Evolutionary conservation across 768 basidiomycete species (phyloP).

Genomic region (Lactifluus hygrophoroides): DNA sequence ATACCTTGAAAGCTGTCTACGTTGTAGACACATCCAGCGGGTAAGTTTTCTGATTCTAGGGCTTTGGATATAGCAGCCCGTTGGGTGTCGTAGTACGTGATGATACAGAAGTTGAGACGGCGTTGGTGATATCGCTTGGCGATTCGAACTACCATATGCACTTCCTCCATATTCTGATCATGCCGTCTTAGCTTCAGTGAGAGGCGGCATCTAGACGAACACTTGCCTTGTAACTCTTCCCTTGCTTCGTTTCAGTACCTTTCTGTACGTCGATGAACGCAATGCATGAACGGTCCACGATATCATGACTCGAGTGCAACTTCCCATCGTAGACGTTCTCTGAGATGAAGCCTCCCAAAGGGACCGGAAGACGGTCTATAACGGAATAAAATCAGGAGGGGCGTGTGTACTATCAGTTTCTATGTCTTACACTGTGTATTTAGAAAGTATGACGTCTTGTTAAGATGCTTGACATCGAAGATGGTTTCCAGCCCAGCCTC

Average conservation of each 20-base stretch:
- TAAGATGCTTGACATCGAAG: slow-evolving; percentile 37
- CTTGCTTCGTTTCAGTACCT: slow-evolving; percentile 27
- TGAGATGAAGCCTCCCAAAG: slow-evolving; percentile 42
- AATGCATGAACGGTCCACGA: slow-evolving; percentile 30
- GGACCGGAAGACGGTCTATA: slow-evolving; percentile 44
- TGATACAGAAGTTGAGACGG: slow-evolving; percentile 33
- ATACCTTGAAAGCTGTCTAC: slow-evolving; percentile 4
- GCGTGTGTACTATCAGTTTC: too few relatives aligned
- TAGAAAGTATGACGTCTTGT: slow-evolving; percentile 30
- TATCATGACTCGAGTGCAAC: slow-evolving; percentile 31
- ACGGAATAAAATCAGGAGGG: not conserved
- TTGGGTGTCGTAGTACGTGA: slow-evolving; percentile 40
- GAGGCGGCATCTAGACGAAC: not conserved
- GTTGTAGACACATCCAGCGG: slow-evolving; percentile 22
- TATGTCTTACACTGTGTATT: slow-evolving; percentile 37
- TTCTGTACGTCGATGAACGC: slow-evolving; percentile 37
- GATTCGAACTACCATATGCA: too few relatives aligned
- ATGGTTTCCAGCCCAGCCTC: slow-evolving; percentile 34
- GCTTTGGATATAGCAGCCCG: slow-evolving; percentile 33
- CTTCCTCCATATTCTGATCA: not conserved
- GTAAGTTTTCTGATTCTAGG: slow-evolving; percentile 25
- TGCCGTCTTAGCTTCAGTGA: not conserved
- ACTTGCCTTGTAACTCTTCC: slow-evolving; percentile 17
- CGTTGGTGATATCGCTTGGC: too few relatives aligned
- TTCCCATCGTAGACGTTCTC: slow-evolving; percentile 32